Percentiles rank a stretch among this genome's conserved stretches.
Conservation (phyloP, 2,329 filamentous ascomycete species). For the Pseudogymnoascus sp. region DNA sequence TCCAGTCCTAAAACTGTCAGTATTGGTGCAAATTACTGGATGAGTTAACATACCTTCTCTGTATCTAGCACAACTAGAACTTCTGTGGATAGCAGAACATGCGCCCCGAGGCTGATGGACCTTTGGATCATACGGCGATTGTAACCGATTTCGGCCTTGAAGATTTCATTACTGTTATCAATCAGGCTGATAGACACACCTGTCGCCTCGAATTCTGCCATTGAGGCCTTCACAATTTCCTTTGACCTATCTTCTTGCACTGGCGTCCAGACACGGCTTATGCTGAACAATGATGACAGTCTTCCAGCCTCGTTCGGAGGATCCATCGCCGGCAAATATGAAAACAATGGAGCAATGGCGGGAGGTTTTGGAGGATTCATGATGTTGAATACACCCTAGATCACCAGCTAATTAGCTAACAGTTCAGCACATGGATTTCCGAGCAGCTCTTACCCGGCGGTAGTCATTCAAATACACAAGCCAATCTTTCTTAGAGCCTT, state of each 20-base stretch:
- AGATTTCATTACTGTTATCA: constrained; percentile 26
- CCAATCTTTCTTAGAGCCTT: not conserved
- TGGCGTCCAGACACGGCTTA: constrained; percentile 21
- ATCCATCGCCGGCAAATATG: constrained; percentile 25
- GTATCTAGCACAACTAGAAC: constrained; percentile 30
- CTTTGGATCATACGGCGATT: constrained; percentile 24
- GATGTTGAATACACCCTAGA: constrained; percentile 30
- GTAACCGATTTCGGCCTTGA: constrained; percentile 28
- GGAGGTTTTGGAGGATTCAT: constrained; percentile 30
- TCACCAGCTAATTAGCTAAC: not conserved
- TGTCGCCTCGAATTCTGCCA: constrained; percentile 23
- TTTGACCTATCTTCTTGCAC: constrained; percentile 19
- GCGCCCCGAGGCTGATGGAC: constrained; percentile 29
- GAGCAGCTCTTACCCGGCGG: not conserved
- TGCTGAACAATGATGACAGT: constrained; percentile 18
- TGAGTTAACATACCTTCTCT: constrained; percentile 22
- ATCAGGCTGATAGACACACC: constrained; percentile 31
- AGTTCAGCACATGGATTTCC: not conserved
- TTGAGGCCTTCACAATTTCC: constrained; percentile 21
- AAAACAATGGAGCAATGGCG: constrained; percentile 20
- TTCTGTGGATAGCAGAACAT: constrained; percentile 30
- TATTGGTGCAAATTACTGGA: not conserved
- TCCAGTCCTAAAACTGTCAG: constrained; percentile 29
- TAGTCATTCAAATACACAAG: not conserved
- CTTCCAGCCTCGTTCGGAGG: constrained; percentile 26